Evolutionary conservation across 805 yeast species (phyloP).

Genomic region (Saturnispora hagleri): DNA sequence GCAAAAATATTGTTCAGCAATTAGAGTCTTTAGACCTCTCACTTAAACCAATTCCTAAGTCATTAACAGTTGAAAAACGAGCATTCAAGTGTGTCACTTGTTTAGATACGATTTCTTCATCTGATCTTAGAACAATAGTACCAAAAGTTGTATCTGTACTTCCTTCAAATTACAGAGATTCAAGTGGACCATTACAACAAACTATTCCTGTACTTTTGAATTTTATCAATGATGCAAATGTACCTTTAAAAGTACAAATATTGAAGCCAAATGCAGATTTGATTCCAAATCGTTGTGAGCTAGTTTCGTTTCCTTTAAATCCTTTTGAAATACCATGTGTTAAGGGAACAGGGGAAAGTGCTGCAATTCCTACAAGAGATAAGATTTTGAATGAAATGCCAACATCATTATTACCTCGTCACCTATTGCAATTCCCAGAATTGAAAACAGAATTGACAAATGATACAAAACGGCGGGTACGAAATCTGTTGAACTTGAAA

Average conservation of each 20-base stretch:
- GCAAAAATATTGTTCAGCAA: background rate
- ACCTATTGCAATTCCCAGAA: background rate
- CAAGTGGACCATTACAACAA: background rate
- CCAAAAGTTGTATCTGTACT: background rate
- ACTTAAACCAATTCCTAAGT: slow-evolving; percentile 15
- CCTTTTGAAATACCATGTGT: background rate
- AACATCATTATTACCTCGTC: background rate
- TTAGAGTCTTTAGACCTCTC: background rate
- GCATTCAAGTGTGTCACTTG: slow-evolving; percentile 3
- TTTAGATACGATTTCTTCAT: background rate
- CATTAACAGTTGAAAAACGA: slow-evolving; percentile 15
- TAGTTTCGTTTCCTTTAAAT: background rate
- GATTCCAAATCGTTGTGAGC: background rate
- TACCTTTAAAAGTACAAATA: background rate
- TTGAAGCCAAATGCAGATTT: background rate
- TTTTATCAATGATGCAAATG: background rate
- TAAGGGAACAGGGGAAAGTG: background rate
- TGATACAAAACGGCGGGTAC: background rate
- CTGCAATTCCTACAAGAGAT: too few relatives aligned
- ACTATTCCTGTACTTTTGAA: background rate
- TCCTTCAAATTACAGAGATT: background rate
- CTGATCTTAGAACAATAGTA: background rate
- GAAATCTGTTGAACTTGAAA: background rate
- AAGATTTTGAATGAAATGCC: background rate
- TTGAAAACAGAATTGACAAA: background rate